Evolutionary conservation across 2,329 filamentous ascomycete species (phyloP), one percentile per base, ranked within the genome.

Genomic region (Hyphodiscus sp.): DNA sequence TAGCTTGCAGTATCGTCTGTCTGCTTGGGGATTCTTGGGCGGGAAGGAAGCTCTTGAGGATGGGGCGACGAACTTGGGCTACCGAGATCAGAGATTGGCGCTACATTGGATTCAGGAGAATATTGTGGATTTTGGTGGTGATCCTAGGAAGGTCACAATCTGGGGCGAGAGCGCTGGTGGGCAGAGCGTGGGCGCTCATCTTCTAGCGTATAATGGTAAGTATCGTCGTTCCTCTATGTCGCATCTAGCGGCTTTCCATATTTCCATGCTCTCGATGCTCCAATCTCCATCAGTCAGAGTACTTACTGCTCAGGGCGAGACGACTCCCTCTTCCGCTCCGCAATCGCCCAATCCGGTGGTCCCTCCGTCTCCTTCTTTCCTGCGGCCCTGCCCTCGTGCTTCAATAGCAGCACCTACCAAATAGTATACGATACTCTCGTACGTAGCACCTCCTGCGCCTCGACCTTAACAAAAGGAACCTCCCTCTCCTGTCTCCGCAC

Each of bases 271-370:
- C 41, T 9, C 41, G 7, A 44, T 20, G 8, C 41, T 20, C 19
- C 41, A 44, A 44, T 8, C 41, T 9, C 2, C 18, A 18, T 13
- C 10, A 19, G n/a, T 50, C 7, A 38, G 23, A 49, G 18, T 44
- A 15, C 16, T 7, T 3, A n/a, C 5, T 8, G 1, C 4, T 4
- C 26, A 62, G 76, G 81, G 0, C 70, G 78, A 29, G 73, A 83
- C 50, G 79, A 83, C 52, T 68, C 69, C 0, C 71, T 83, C 0
- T 82, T 82, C 61, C 69, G 74, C 3, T 74, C 62, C 6, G 78
- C 70, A 1, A 78, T 80, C 18, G 71, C 71, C 41, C 63, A 82
- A 57, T 80, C 75, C 1, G 62, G 63, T 5, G 57, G 58, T 10
- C 58, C 62, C 70, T 53, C 50, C 1, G 49, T 56, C 1, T 16